phyloP scores from a whole-genome alignment of 75 land plant genomes.

The Selaginella moellendorffii region DNA sequence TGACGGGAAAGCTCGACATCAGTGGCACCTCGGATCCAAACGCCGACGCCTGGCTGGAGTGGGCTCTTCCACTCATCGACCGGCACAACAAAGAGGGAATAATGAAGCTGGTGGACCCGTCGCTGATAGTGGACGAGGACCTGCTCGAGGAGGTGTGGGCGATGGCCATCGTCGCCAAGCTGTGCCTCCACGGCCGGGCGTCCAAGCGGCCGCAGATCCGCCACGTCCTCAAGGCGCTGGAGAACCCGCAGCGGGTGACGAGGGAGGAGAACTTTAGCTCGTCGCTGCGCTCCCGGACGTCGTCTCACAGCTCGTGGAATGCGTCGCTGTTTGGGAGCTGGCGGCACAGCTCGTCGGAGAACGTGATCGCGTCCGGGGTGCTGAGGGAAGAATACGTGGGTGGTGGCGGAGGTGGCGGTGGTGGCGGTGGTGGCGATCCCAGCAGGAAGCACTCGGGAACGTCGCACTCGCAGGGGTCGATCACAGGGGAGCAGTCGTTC shows the following conservation, averaged over 20 bases:
- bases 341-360: constrained; percentile 14
- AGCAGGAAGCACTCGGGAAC: background rate
- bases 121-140: constrained; percentile 11
- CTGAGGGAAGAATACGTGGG: constrained; percentile 12
- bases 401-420: constrained; percentile 8
- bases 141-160: constrained; percentile 13
- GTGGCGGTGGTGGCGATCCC: too few relatives aligned
- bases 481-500: constrained; percentile 11
- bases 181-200: background rate
- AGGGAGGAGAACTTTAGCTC: constrained; percentile 1
- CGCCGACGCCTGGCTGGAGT: constrained; percentile 53
- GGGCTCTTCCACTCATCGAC: constrained; percentile 11
- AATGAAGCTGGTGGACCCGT: constrained; percentile 8
- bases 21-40: constrained; percentile 46
- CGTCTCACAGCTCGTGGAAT: constrained; percentile 8
- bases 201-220: constrained; percentile 7
- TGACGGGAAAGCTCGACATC: constrained; percentile 83
- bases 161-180: constrained; percentile 9
- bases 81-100: constrained; percentile 5
- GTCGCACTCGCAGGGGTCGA: background rate
- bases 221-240: constrained; percentile 6
- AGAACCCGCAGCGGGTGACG: constrained; percentile 4
- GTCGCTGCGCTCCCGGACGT: background rate
- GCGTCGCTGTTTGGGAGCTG: constrained; percentile 11
- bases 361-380: constrained; percentile 10